These are phyloP conservation scores for Fonsecaea pugnacius DNA, from an alignment of 2,329 filamentous ascomycete species.

Conservation along the genomic window DNA sequence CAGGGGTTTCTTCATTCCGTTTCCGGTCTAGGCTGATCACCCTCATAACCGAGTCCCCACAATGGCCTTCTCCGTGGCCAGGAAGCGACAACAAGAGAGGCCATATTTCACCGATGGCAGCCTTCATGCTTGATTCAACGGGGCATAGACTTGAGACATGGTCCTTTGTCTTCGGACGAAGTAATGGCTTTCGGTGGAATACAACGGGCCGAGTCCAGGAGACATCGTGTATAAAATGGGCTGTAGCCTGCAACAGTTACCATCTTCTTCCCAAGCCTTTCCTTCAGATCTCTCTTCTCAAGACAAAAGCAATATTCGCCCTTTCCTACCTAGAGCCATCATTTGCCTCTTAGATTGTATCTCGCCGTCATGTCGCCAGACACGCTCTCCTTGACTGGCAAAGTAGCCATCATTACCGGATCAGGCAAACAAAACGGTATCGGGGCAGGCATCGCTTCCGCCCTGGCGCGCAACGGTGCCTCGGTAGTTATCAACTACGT, in stretches of 20 bases:
- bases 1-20: conserved; percentile 22
- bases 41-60: not conserved
- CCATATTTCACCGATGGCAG: not conserved
- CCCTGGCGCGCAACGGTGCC: conserved; percentile 40
- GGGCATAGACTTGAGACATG: not conserved
- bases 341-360: not conserved
- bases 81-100: not conserved
- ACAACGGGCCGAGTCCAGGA: not conserved
- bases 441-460: conserved; percentile 41
- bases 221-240: not conserved
- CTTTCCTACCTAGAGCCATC: not conserved
- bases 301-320: not conserved
- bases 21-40: conserved; percentile 1
- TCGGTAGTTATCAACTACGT: conserved; percentile 40
- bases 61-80: not conserved
- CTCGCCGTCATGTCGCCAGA: conserved; percentile 28
- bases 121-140: not conserved
- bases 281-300: not conserved
- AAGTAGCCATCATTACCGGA: conserved; percentile 43
- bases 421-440: conserved; percentile 43
- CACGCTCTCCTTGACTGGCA: conserved; percentile 41
- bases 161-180: not conserved
- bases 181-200: not conserved
- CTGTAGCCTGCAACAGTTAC: not conserved
- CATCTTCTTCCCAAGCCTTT: not conserved